These are phyloP conservation scores for Juglanconis juglandina DNA, from an alignment of 2,329 filamentous ascomycete species.

Conservation along the genomic window DNA sequence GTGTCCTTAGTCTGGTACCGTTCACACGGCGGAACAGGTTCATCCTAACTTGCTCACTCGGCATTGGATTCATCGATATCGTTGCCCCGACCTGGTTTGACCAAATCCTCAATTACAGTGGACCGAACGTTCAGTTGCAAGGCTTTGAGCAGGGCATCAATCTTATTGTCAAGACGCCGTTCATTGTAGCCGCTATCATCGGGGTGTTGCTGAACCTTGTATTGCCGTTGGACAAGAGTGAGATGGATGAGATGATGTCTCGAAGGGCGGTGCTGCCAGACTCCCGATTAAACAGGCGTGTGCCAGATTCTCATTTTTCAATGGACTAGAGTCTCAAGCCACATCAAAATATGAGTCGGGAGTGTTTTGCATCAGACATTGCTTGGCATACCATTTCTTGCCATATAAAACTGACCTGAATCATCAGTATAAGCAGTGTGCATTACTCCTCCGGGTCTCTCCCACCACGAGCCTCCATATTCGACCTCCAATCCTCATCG, in stretches of 20 bases:
- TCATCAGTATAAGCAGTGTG: neutral
- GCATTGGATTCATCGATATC: slow-evolving; percentile 53
- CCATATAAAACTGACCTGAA: neutral
- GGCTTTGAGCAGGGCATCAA: slow-evolving; percentile 39
- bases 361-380: neutral
- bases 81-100: slow-evolving; percentile 37
- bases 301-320: no score
- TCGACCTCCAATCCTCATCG: slow-evolving; percentile 44
- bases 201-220: slow-evolving; percentile 37
- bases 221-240: no score
- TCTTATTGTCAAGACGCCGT: slow-evolving; percentile 37
- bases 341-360: no score
- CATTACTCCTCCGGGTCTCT: slow-evolving; percentile 40
- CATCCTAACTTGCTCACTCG: slow-evolving; percentile 57
- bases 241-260: no score
- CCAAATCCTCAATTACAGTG: slow-evolving; percentile 34
- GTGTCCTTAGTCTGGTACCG: slow-evolving; percentile 59
- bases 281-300: no score
- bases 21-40: slow-evolving; percentile 66
- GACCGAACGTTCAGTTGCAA: slow-evolving; percentile 32
- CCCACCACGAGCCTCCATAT: slow-evolving; percentile 36
- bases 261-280: no score
- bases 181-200: slow-evolving; percentile 40
- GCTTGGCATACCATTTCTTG: neutral
- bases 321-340: no score